These are phyloP conservation scores for Triticum urartu DNA, from an alignment of 176 grass and related monocot species.

Conservation along the genomic window DNA sequence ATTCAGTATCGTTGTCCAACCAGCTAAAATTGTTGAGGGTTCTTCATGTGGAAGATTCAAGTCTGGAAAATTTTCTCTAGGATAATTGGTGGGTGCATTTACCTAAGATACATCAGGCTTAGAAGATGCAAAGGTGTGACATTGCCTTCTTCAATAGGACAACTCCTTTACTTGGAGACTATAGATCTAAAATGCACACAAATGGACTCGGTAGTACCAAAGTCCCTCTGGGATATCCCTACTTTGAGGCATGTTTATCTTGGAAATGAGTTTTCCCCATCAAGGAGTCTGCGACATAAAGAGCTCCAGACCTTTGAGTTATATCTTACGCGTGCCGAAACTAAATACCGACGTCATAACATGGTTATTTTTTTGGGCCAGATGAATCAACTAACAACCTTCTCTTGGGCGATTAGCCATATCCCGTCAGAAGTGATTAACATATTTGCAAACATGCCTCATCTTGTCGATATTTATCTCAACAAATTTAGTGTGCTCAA, in stretches of 20 bases:
- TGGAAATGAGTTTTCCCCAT: not conserved
- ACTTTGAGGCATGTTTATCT: not conserved
- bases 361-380: not conserved
- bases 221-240: constrained; percentile 38
- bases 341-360: not conserved
- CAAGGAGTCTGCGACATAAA: not conserved
- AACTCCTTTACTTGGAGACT: not conserved
- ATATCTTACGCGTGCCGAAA: fast-evolving
- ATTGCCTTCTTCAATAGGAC: not conserved
- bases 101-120: not conserved
- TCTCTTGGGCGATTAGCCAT: not conserved
- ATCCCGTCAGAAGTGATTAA: not conserved
- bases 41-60: not conserved
- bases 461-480: not conserved
- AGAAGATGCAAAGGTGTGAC: not conserved
- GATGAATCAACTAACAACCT: not conserved
- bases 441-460: not conserved
- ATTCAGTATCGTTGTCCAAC: not conserved
- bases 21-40: not conserved
- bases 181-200: not conserved
- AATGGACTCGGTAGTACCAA: constrained; percentile 11
- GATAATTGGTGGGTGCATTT: not conserved
- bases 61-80: not conserved
- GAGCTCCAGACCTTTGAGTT: not conserved
- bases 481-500: not conserved